Conservation (phyloP, 2,329 filamentous ascomycete species). For the Fusarium compactum region DNA sequence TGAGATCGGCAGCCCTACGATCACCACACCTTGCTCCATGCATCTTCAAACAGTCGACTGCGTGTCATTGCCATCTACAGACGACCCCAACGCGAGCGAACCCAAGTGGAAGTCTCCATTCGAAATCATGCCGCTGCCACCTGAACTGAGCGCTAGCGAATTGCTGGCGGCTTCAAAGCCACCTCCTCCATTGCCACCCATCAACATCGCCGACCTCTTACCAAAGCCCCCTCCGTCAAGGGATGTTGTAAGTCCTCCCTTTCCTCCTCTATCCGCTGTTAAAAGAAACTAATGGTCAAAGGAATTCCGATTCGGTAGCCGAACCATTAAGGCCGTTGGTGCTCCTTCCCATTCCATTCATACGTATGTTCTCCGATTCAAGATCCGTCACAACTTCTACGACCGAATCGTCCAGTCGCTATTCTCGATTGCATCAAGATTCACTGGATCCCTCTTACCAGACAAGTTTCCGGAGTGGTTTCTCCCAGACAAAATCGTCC, state of each 20-base stretch:
- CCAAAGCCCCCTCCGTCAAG: not conserved
- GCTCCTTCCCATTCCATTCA: rapidly evolving
- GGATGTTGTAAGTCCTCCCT: not conserved
- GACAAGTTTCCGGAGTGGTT: not conserved
- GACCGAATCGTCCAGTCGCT: not conserved
- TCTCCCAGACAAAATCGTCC: not conserved
- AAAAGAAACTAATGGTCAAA: not conserved
- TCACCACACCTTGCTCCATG: no score
- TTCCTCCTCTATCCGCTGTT: not conserved
- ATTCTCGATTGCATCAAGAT: not conserved
- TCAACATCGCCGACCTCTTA: not conserved
- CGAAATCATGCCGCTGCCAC: no score
- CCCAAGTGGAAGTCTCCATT: no score
- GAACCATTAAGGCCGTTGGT: not conserved
- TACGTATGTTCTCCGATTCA: rapidly evolving
- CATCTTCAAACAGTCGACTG: no score
- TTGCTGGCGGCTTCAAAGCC: not conserved
- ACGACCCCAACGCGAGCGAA: no score
- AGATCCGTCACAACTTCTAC: not conserved
- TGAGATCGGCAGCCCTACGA: no score
- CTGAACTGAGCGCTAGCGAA: not conserved
- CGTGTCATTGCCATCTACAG: no score
- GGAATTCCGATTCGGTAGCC: not conserved
- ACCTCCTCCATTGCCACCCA: not conserved
- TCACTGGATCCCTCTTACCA: rapidly evolving